Conservation (phyloP, 106 monocot species). For the Dendrobium officinale region DNA sequence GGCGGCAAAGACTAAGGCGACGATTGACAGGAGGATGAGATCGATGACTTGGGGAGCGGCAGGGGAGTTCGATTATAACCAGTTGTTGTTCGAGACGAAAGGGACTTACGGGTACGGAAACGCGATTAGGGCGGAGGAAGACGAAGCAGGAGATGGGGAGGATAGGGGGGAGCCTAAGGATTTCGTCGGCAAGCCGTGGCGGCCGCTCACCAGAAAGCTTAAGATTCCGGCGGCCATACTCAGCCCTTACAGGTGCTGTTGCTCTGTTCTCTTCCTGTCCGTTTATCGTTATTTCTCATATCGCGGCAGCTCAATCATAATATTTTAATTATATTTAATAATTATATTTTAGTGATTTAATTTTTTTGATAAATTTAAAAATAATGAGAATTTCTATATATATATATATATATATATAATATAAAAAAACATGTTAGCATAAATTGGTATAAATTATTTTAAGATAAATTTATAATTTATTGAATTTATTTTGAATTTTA, state of each 20-base stretch:
- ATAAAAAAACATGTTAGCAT: no score
- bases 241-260: slow-evolving; percentile 50
- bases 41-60: slow-evolving; percentile 41
- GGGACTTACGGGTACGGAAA: slow-evolving; percentile 96
- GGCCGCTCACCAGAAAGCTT: slow-evolving; percentile 77
- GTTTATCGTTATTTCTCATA: no score
- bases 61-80: slow-evolving; percentile 84
- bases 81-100: slow-evolving; percentile 78
- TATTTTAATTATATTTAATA: no score
- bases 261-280: no score
- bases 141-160: slow-evolving; percentile 21
- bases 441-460: no score
- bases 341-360: no score
- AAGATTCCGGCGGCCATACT: slow-evolving; percentile 31
- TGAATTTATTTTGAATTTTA: no score
- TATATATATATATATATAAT: no score
- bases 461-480: no score
- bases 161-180: slow-evolving; percentile 36
- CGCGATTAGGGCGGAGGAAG: slow-evolving; percentile 53
- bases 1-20: background rate
- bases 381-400: no score
- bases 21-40: slow-evolving; percentile 37
- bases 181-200: slow-evolving; percentile 87
- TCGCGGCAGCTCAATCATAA: no score
- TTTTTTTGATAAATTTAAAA: no score